Evolutionary conservation across 2,329 filamentous ascomycete species (phyloP), one percentile per base, ranked within the genome.

Genomic region (Triangularia verruculosa): DNA sequence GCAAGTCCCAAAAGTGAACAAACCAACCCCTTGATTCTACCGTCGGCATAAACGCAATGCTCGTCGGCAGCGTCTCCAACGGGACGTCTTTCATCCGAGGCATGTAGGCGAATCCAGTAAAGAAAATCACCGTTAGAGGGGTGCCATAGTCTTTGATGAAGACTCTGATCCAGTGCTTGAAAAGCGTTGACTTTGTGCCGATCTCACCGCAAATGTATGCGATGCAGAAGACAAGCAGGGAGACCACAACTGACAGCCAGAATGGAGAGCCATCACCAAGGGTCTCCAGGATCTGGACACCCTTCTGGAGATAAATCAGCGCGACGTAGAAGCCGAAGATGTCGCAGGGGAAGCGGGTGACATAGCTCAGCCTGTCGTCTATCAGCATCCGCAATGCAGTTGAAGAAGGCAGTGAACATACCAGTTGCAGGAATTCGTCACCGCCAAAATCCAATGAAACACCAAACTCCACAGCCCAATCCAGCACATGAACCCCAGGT

Each of bases 301-400:
- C 92, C 77, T 96, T 96, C 73, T 96, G 92, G 20, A 96, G 82
- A 74, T 96, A 96, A 75, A 96, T 94, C 73, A 91, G 93, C 62
- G 92, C 92, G 56, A 96, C 92, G 74, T 96, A 96, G 78, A 96
- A 96, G 58, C 92, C 93, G 69, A 97, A 96, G 71, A 94, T 95
- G 75, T 97, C 93, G 77, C 93, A 96, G 24, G 92, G 92, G 74
- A 97, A 97, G 13, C 92, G 85, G 0, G 93, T 97, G 22, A 97
- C 92, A 75, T 93, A 96, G 72, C 87, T 89, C n/a, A 97, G 81
- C 51, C 39, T 47, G 17, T 20, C 2, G 17, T 20, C 7, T 12
- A 8, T 47, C 39, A 47, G 39, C 7, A 20, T 20, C 6, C 2
- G 3, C 17, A 39, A 39, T 5, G 4, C 12, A n/a, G 15, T 0